Evolutionary conservation across 768 basidiomycete species (phyloP).

Genomic region (Serendipita sp.): DNA sequence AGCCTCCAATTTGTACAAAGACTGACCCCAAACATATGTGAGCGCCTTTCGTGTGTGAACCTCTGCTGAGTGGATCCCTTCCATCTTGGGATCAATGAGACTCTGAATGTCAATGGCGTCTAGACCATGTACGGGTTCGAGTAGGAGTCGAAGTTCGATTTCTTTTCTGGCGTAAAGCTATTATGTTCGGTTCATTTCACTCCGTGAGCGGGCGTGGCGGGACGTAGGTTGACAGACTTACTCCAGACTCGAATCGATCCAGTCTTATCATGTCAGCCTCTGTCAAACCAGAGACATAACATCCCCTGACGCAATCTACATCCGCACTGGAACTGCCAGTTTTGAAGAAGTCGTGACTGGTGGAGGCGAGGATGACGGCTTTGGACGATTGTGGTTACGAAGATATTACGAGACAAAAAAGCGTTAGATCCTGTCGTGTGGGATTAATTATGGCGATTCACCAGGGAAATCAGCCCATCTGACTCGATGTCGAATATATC

Average conservation of each 20-base stretch:
- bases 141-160: not conserved
- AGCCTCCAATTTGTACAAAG: not conserved
- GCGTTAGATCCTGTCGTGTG: not conserved
- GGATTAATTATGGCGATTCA: not conserved
- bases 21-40: not conserved
- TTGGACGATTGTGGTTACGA: not conserved
- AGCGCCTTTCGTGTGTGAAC: not conserved
- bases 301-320: not conserved
- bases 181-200: not conserved
- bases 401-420: not conserved
- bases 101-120: not conserved
- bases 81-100: not conserved
- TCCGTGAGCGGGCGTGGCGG: not conserved
- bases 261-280: not conserved
- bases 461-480: not conserved
- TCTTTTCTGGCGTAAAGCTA: not conserved
- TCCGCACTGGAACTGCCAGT: not conserved
- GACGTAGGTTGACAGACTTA: not conserved
- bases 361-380: not conserved
- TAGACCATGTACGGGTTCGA: not conserved
- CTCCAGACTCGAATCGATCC: not conserved
- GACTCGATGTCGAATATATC: not conserved
- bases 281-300: not conserved
- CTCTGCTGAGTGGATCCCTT: not conserved
- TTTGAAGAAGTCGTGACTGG: not conserved